Base-by-base conservation (phyloP, 2,329 filamentous ascomycete genomes). In the Colletotrichum horii region DNA sequence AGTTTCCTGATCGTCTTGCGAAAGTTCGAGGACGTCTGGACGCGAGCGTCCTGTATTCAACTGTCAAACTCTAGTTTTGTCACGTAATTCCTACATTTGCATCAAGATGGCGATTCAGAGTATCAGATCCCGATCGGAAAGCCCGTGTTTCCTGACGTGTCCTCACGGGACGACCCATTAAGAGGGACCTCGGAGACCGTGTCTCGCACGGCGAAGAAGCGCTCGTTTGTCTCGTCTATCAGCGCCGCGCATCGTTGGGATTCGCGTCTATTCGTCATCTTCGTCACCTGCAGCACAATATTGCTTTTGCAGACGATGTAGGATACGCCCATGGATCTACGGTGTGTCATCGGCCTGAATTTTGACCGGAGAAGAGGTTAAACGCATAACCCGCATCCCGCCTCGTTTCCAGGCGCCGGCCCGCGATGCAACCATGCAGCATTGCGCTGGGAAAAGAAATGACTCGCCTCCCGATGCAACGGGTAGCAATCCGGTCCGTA, bases 361-460 rank as follows among this genome's bases (percentile, higher is more conserved):
- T 15, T 30, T 48, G 36, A 30, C 62, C 24, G 62, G 38, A 66
- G 58, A 26, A 64, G 15, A 15, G 30, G 12, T n/a, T 52, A 24
- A 16, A 15, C 24, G 30, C 28, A 43, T 26, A 38, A 64, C 66
- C 62, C 43, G 43, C 32, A 28, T 64, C 38, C 26, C 73, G 36
- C 26, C 55, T 58, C 26, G 43, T 36, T 60, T 48, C 58, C 32
- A 43, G 26, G 55, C 19, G 19, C 38, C 65, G 65, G 64, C 65
- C 70, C 70, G 70, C 34, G 26, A 76, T 55, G 74, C 58, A 48
- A 68, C 70, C 74, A 34, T 69, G 58, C 64, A 69, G 70, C 48
- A 32, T 48, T 30, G 58, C 9, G 60, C 26, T 24, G 48, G 22
- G 19, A 36, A n/a, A 26, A 66, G 24, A 48, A 12, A 55, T 66